A percentile compares a stretch with the other conserved stretches of the same genome.
These are phyloP conservation scores for Ulvella scutata DNA, from an alignment of 139 green algal species.

Conservation along the genomic window DNA sequence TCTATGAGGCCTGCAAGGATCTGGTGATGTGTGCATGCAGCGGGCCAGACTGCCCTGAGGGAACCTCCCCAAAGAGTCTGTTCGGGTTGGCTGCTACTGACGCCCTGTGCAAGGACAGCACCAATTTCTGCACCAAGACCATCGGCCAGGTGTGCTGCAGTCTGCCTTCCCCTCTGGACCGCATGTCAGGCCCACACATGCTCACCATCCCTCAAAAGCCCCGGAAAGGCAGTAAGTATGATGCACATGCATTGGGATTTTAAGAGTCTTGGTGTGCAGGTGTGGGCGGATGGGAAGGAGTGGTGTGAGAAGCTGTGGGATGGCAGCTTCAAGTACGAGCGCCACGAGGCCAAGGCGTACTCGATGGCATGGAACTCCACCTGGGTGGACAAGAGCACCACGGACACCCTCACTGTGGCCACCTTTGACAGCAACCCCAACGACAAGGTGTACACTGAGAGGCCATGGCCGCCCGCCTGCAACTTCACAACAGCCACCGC, in stretches of 20 bases:
- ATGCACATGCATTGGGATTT: no score
- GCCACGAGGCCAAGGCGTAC: conserved; percentile 16
- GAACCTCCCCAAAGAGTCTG: neutral
- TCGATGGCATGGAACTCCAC: conserved; percentile 2
- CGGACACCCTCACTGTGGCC: neutral
- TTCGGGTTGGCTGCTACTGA: neutral
- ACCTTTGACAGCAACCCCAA: conserved; percentile 11
- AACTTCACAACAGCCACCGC: no score
- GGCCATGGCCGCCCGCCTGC: neutral
- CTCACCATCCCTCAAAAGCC: no score
- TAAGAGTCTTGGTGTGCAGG: neutral
- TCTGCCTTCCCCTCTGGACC: no score
- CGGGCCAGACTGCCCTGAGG: neutral
- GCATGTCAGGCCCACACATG: no score
- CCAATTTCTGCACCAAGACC: conserved; percentile 7
- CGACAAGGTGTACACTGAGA: conserved; percentile 4
- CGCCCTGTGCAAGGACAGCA: conserved; percentile 4
- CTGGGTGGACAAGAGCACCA: no score
- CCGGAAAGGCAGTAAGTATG: no score
- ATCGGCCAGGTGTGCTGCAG: neutral
- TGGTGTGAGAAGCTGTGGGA: conserved; percentile 15
- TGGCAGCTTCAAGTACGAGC: conserved; percentile 8
- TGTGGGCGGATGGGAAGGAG: conserved; percentile 14
- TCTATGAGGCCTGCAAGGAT: conserved; percentile 23
- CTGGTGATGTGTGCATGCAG: conserved; percentile 6